These are phyloP conservation scores for Acrocalymma vagum DNA, from an alignment of 2,329 filamentous ascomycete genomes.

Conservation along the genomic window DNA sequence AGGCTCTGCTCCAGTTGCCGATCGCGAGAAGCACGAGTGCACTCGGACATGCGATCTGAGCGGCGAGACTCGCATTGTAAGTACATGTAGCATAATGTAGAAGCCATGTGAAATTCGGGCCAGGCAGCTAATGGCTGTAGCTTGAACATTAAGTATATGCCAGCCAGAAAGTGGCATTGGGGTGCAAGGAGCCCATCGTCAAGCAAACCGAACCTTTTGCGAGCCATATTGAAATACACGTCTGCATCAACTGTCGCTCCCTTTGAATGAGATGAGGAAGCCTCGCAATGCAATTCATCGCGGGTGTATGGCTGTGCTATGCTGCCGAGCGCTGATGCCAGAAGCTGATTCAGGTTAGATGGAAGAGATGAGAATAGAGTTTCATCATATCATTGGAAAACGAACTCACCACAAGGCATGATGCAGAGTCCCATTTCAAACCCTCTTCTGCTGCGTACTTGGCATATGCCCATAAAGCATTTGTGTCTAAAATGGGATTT, in stretches of 20 bases:
- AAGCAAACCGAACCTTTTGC: conserved; percentile 3
- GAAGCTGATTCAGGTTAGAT: too few relatives aligned
- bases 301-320: background rate
- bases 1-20: conserved; percentile 1
- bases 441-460: background rate
- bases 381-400: background rate
- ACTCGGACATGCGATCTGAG: background rate
- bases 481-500: conserved; percentile 1
- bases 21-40: background rate
- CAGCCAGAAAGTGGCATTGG: conserved; percentile 3
- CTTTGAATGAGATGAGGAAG: background rate
- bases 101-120: conserved; percentile 1
- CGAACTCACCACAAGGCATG: conserved; percentile 1
- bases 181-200: background rate
- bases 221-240: conserved; percentile 2
- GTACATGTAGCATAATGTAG: background rate
- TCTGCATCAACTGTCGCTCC: background rate
- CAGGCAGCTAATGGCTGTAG: conserved; percentile 3
- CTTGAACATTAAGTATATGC: conserved; percentile 2
- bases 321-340: conserved; percentile 1
- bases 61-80: background rate
- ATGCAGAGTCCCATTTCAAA: conserved; percentile 1
- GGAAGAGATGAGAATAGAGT: background rate
- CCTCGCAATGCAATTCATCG: background rate
- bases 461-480: conserved; percentile 2